A percentile compares a stretch with the other conserved stretches of the same genome.
Evolutionary conservation across 192 early-diverging fungal genomes (phyloP).

Genomic region (Coemansia sp.): DNA sequence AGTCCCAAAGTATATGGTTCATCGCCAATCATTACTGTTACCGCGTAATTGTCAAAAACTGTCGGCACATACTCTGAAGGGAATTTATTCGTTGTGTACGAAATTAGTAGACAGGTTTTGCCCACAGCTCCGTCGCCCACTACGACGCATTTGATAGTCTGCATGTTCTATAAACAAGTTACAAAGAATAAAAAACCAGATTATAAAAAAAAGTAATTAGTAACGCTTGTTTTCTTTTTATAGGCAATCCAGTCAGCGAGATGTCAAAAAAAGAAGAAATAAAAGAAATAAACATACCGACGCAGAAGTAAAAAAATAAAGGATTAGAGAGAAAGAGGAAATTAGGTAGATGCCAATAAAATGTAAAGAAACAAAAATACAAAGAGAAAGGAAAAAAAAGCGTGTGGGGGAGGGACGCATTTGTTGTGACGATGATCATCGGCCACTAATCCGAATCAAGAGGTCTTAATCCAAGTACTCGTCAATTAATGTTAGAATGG

Average conservation of each 20-base stretch:
- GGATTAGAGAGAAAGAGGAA: constrained; percentile 10
- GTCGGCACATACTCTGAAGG: constrained; percentile 89
- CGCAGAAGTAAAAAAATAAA: constrained; percentile 3
- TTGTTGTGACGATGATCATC: not conserved
- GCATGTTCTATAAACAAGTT: not conserved
- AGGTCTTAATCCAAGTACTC: too few species aligned
- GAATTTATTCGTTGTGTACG: constrained; percentile 81
- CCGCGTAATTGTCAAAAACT: constrained; percentile 94
- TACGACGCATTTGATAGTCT: constrained; percentile 58
- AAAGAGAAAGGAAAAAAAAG: not conserved
- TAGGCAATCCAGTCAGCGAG: not conserved
- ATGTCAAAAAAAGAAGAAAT: not conserved
- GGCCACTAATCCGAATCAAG: too few species aligned
- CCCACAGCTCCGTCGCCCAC: constrained; percentile 91
- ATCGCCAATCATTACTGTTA: constrained; percentile 88
- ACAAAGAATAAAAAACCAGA: not conserved
- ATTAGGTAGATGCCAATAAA: constrained; percentile 6
- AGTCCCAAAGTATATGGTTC: constrained; percentile 88
- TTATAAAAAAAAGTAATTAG: not conserved
- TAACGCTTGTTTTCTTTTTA: not conserved
- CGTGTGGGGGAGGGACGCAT: not conserved
- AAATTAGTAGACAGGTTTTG: constrained; percentile 86
- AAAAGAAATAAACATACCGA: not conserved
- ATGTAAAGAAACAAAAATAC: constrained; percentile 6
- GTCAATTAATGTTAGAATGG: too few species aligned